A percentile compares a stretch with the other conserved stretches of the same genome.
Conservation (phyloP, 768 basidiomycete genomes). For the Leccinum variicolor region DNA sequence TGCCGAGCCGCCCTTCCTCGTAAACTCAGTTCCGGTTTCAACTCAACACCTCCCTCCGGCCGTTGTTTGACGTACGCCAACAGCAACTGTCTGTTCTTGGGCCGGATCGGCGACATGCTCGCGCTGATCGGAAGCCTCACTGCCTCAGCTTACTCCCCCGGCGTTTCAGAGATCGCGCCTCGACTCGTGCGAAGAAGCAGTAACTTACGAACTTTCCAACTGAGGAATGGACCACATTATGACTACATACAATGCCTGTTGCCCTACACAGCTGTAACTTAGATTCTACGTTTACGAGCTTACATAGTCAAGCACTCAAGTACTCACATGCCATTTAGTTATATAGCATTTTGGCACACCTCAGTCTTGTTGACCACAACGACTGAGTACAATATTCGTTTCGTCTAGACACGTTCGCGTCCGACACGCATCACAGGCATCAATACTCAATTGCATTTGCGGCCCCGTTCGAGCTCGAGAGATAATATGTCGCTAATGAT, state of each 20-base stretch:
- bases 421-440: no score
- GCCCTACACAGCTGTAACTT: no score
- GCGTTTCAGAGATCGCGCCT: slow-evolving; percentile 49
- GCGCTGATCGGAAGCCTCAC: slow-evolving; percentile 50
- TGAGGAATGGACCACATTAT: not conserved
- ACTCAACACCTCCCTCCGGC: slow-evolving; percentile 32
- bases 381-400: no score
- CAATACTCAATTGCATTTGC: slow-evolving; percentile 40
- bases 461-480: slow-evolving; percentile 43
- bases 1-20: slow-evolving; percentile 15
- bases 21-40: slow-evolving; percentile 52
- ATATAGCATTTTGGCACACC: no score
- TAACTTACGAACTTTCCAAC: slow-evolving; percentile 27
- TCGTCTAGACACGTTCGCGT: no score
- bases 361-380: no score
- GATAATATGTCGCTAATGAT: slow-evolving; percentile 33
- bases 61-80: slow-evolving; percentile 58
- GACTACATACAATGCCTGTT: no score
- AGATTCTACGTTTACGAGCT: no score
- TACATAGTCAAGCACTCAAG: no score
- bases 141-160: slow-evolving; percentile 56
- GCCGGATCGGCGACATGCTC: slow-evolving; percentile 42
- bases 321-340: no score
- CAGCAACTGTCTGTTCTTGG: slow-evolving; percentile 52
- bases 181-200: slow-evolving; percentile 48